phyloP scores from a whole-genome alignment of 2,329 filamentous ascomycete genomes.

The Cercospora zeae-maydis region DNA sequence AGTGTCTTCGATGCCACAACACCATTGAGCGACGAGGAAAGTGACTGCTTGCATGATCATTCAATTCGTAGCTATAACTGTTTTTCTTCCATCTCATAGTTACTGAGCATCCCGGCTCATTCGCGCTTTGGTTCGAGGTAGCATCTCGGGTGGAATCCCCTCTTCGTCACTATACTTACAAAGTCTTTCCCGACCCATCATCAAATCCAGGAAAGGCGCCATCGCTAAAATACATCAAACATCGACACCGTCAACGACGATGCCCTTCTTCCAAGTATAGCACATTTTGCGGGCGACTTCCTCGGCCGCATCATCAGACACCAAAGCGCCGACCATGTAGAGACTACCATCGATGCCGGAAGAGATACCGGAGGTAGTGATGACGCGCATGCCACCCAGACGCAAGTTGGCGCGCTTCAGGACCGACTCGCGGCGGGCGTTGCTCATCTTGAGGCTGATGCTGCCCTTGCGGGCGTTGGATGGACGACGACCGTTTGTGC shows the following conservation, averaged over 20 bases:
- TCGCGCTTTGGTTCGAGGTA: slow-evolving; percentile 21
- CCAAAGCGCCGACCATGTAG: slow-evolving; percentile 80
- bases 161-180: slow-evolving; percentile 16
- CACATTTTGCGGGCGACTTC: slow-evolving; percentile 74
- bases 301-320: slow-evolving; percentile 70
- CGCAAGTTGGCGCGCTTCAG: slow-evolving; percentile 73
- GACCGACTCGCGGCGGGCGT: slow-evolving; percentile 73
- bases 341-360: slow-evolving; percentile 78
- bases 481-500: slow-evolving; percentile 40
- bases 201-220: slow-evolving; percentile 1
- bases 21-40: background rate
- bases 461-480: slow-evolving; percentile 66
- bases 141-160: slow-evolving; percentile 14
- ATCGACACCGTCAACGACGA: slow-evolving; percentile 80
- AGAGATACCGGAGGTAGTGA: slow-evolving; percentile 75
- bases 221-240: slow-evolving; percentile 52
- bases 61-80: slow-evolving; percentile 17
- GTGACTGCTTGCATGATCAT: slow-evolving; percentile 1
- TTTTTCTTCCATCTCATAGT: background rate
- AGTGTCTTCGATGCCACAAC: background rate
- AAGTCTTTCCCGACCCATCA: background rate
- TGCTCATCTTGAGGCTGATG: slow-evolving; percentile 73
- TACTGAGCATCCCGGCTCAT: slow-evolving; percentile 7
- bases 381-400: slow-evolving; percentile 65
- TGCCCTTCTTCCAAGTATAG: slow-evolving; percentile 81